phyloP scores from a whole-genome alignment of 2,329 filamentous ascomycete species.

The Botrytis pseudocinerea region DNA sequence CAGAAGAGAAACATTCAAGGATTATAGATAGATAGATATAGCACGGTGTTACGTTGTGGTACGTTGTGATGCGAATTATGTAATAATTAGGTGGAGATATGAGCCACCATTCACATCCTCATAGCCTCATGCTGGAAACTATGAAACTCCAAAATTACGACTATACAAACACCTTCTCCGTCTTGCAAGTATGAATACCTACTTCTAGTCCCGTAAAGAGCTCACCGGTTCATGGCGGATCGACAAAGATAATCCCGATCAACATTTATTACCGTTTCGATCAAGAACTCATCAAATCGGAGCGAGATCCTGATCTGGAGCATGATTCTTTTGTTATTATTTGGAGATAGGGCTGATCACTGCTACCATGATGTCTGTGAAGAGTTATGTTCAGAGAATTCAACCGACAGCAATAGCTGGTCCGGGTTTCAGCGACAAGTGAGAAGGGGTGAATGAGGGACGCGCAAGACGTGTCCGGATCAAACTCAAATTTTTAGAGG shows the following conservation, averaged over 20 bases:
- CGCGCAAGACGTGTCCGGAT: neutral
- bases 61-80: fast-evolving
- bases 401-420: neutral
- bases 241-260: neutral
- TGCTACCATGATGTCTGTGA: neutral
- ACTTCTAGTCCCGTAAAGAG: neutral
- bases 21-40: neutral
- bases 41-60: neutral
- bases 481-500: neutral
- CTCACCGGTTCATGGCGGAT: neutral
- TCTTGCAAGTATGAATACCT: neutral
- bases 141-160: neutral
- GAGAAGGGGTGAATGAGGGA: neutral
- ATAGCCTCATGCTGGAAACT: neutral
- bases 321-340: neutral
- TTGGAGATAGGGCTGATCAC: neutral
- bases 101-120: neutral
- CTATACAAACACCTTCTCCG: neutral
- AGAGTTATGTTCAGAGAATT: neutral
- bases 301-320: neutral
- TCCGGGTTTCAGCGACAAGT: neutral
- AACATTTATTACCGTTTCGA: neutral
- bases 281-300: neutral
- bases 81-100: neutral
- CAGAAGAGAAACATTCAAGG: neutral